A percentile compares a stretch with the other conserved stretches of the same genome.
Evolutionary conservation across 1,284 basidiomycete genomes (phyloP).

Genomic region (Gastroboletus turbinatus): DNA sequence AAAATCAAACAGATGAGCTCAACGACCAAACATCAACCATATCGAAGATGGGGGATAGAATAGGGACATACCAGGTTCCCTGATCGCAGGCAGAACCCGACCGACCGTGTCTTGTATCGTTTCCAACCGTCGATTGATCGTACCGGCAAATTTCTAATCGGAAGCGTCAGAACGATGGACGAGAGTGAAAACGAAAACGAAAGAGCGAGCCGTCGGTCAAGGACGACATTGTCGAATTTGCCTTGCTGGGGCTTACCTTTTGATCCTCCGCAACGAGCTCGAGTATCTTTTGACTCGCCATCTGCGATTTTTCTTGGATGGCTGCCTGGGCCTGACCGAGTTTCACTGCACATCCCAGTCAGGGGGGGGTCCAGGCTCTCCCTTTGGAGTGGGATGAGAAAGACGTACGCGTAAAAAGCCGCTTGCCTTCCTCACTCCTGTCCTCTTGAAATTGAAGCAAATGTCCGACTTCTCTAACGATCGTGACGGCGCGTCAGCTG

Average conservation of each 20-base stretch:
- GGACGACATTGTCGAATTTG: background rate
- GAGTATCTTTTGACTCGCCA: constrained; percentile 15
- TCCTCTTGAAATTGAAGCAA: constrained; percentile 22
- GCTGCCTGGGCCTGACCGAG: constrained; percentile 12
- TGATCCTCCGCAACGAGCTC: constrained; percentile 18
- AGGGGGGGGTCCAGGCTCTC: too few species aligned
- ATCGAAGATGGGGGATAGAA: background rate
- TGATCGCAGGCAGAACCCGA: constrained; percentile 13
- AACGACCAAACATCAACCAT: background rate
- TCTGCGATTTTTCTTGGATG: constrained; percentile 20
- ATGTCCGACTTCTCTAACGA: constrained; percentile 16
- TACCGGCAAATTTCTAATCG: constrained; percentile 6
- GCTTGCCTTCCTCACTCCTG: constrained; percentile 18
- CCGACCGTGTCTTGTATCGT: constrained; percentile 12
- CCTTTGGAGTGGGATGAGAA: too few species aligned
- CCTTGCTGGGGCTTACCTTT: background rate
- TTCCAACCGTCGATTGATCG: constrained; percentile 14
- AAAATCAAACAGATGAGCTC: background rate
- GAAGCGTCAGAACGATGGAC: background rate
- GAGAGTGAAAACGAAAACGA: too few species aligned
- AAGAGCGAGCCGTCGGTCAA: too few species aligned
- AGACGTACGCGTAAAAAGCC: constrained; percentile 11
- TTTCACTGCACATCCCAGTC: constrained; percentile 1
- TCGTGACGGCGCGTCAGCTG: background rate
- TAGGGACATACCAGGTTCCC: constrained; percentile 5